Evolutionary conservation across 352 stramenopile species (phyloP).

Genomic region (Pythium brachiatum): DNA sequence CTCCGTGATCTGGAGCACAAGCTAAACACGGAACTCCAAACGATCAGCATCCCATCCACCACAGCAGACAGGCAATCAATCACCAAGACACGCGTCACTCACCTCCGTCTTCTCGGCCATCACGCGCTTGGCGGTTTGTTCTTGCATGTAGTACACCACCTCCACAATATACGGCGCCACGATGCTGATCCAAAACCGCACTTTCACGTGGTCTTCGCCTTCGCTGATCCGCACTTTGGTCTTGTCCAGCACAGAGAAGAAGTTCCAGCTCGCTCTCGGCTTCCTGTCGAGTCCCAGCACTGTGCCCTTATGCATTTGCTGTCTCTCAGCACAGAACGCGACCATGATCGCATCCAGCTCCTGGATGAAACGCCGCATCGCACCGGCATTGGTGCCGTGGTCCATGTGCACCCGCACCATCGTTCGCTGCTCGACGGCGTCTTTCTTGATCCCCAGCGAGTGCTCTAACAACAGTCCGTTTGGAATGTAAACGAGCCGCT

Average conservation of each 20-base stretch:
- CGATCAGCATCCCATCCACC: neutral
- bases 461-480: conserved; percentile 80
- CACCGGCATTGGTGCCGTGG: conserved; percentile 42
- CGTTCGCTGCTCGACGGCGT: conserved; percentile 53
- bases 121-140: conserved; percentile 57
- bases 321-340: conserved; percentile 15
- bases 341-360: conserved; percentile 57
- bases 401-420: conserved; percentile 58
- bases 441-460: conserved; percentile 65
- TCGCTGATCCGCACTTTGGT: conserved; percentile 30
- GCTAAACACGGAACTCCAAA: conserved; percentile 1
- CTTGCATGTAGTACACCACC: conserved; percentile 72
- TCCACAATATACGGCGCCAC: conserved; percentile 65
- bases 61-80: neutral
- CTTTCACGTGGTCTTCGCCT: conserved; percentile 29
- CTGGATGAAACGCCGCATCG: conserved; percentile 71
- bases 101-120: conserved; percentile 73
- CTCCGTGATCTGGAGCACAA: conserved; percentile 57
- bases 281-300: conserved; percentile 51
- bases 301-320: conserved; percentile 29
- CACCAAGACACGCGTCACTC: neutral
- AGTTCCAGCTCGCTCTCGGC: conserved; percentile 39
- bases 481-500: conserved; percentile 75
- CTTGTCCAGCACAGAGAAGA: conserved; percentile 39
- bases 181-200: conserved; percentile 73